Conservation (phyloP, 2,329 filamentous ascomycete species). For the Aspergillus fumigatiaffinis region DNA sequence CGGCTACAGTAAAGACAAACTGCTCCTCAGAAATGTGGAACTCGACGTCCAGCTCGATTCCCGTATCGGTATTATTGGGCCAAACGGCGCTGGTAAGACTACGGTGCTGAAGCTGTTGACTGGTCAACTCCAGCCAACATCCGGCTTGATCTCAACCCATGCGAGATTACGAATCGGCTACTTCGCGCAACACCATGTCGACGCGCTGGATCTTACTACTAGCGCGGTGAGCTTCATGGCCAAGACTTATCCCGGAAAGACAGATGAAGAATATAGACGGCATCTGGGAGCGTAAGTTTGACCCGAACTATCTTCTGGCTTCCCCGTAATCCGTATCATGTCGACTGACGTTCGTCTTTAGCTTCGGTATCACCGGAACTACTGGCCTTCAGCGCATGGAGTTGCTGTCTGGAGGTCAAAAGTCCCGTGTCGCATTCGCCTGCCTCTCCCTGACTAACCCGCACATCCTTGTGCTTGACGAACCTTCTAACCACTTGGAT, state of each 20-base stretch:
- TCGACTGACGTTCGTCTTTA: slow-evolving; percentile 9
- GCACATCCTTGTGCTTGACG: slow-evolving; percentile 95
- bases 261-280: slow-evolving; percentile 93
- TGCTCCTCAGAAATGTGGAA: slow-evolving; percentile 80
- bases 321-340: neutral
- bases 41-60: slow-evolving; percentile 97
- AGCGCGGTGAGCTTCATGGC: slow-evolving; percentile 97
- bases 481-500: slow-evolving; percentile 97
- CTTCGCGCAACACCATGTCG: slow-evolving; percentile 98
- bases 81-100: slow-evolving; percentile 98
- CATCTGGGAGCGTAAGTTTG: slow-evolving; percentile 80
- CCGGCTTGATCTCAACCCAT: slow-evolving; percentile 82
- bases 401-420: slow-evolving; percentile 91
- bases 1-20: slow-evolving; percentile 76
- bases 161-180: slow-evolving; percentile 87
- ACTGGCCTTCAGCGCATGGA: slow-evolving; percentile 96
- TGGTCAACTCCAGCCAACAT: slow-evolving; percentile 70
- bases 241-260: slow-evolving; percentile 80
- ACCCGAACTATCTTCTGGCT: neutral
- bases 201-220: slow-evolving; percentile 83
- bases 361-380: slow-evolving; percentile 77
- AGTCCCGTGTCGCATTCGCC: slow-evolving; percentile 97
- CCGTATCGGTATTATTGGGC: slow-evolving; percentile 97
- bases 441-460: slow-evolving; percentile 90
- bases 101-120: slow-evolving; percentile 98